phyloP scores from a whole-genome alignment of 192 early-diverging fungal genomes.

The Bifiguratus adelaidae region DNA sequence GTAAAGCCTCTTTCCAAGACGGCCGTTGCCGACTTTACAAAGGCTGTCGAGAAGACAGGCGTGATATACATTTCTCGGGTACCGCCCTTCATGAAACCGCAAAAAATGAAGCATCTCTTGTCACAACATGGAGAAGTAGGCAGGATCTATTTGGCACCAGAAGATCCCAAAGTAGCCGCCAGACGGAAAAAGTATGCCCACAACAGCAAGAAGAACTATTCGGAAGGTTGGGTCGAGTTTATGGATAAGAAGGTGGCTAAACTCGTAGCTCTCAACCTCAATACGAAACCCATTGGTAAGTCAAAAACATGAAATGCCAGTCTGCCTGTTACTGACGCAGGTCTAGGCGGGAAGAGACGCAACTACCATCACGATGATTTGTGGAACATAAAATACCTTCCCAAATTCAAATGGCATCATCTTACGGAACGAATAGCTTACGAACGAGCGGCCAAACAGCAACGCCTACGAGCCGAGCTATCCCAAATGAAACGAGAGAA shows the following conservation, averaged over 20 bases:
- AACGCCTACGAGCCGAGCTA: conserved; percentile 76
- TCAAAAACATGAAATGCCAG: not conserved
- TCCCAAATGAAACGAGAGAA: conserved; percentile 77
- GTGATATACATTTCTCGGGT: conserved; percentile 86
- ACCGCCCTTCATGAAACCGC: conserved; percentile 89
- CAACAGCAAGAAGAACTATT: conserved; percentile 78
- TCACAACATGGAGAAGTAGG: conserved; percentile 66
- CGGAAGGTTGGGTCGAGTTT: conserved; percentile 98
- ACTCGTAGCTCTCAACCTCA: conserved; percentile 60
- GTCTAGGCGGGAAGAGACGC: conserved; percentile 67
- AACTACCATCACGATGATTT: conserved; percentile 85
- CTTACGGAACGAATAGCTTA: conserved; percentile 87
- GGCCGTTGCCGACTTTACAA: conserved; percentile 50
- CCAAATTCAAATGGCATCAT: conserved; percentile 95
- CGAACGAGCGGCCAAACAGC: conserved; percentile 64
- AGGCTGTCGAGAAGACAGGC: conserved; percentile 64
- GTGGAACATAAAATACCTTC: conserved; percentile 96
- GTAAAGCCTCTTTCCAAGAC: conserved; percentile 49
- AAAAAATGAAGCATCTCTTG: conserved; percentile 69
- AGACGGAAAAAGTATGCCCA: conserved; percentile 79
- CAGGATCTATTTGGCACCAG: conserved; percentile 77
- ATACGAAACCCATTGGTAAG: conserved; percentile 69
- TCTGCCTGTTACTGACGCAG: not conserved
- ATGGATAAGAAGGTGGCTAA: conserved; percentile 86
- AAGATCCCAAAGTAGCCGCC: conserved; percentile 63